These are phyloP conservation scores for Fulvia fulva DNA, from an alignment of 2,329 filamentous ascomycete species.

Conservation along the genomic window DNA sequence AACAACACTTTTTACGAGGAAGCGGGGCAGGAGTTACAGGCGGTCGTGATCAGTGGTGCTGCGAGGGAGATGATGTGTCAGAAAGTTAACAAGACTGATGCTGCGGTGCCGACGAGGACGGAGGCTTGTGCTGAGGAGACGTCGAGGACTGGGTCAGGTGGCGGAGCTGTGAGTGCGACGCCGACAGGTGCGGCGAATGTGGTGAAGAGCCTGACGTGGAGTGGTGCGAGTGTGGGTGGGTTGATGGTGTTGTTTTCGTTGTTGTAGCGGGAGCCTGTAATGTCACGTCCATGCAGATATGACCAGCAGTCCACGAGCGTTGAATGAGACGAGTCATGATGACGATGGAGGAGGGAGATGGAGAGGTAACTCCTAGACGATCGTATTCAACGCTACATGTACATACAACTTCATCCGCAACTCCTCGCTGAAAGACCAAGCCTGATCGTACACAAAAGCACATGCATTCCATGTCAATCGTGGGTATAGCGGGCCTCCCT, in stretches of 20 bases:
- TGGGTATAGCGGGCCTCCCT: not conserved
- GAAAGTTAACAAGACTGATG: no score
- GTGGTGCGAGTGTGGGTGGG: not conserved
- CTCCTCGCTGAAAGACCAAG: not conserved
- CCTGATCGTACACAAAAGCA: not conserved
- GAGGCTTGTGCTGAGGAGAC: no score
- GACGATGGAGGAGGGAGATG: not conserved
- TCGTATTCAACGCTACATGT: not conserved
- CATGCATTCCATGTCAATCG: not conserved
- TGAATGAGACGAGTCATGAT: not conserved
- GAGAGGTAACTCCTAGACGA: not conserved
- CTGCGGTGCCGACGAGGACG: no score
- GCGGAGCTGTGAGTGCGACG: no score
- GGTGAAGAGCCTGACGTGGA: no score
- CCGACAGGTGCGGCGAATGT: no score
- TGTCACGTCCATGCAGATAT: no score
- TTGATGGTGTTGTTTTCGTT: not conserved
- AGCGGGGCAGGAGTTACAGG: not conserved
- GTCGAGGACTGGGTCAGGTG: no score
- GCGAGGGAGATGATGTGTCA: no score
- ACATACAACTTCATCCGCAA: not conserved
- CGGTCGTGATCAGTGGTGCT: not conserved
- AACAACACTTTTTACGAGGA: not conserved
- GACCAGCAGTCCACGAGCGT: no score
- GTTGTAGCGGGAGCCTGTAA: no score